Evolutionary conservation across 164 flowering plant species (phyloP).

Genomic region (Kingdonia uniflora): DNA sequence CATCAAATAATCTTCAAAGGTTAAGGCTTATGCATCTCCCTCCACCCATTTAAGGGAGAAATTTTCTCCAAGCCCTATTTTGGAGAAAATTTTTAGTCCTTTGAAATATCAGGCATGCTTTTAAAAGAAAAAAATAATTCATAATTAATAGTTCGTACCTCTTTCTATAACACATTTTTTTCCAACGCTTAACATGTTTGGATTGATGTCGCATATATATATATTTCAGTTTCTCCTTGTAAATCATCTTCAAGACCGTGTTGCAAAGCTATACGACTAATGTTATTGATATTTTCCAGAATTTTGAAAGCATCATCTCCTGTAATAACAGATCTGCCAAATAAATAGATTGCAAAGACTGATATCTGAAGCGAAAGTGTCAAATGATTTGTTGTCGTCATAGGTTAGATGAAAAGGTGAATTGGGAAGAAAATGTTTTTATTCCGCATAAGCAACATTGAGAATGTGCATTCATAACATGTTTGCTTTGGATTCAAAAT

Average conservation of each 20-base stretch:
- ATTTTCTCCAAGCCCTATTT: constrained; percentile 48
- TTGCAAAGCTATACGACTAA: constrained; percentile 39
- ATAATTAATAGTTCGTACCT: constrained; percentile 29
- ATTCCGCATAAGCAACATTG: too few relatives aligned
- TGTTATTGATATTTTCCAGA: constrained; percentile 46
- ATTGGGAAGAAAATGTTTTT: too few relatives aligned
- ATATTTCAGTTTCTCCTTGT: constrained; percentile 61
- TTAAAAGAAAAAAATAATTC: too few relatives aligned
- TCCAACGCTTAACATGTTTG: constrained; percentile 88
- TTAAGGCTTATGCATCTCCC: constrained; percentile 95
- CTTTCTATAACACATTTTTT: constrained; percentile 71
- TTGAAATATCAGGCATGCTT: too few relatives aligned
- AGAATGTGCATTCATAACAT: too few relatives aligned
- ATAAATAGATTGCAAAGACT: too few relatives aligned
- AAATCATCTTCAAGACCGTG: constrained; percentile 38
- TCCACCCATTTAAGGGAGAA: constrained; percentile 80
- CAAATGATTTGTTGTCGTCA: too few relatives aligned
- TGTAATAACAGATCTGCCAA: constrained; percentile 12
- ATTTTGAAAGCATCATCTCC: constrained; percentile 96
- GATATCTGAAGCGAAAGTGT: too few relatives aligned
- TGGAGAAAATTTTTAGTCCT: background rate
- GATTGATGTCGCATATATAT: constrained; percentile 85
- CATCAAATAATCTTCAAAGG: constrained; percentile 68
- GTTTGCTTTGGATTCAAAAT: too few relatives aligned
- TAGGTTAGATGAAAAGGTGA: too few relatives aligned